Percentiles rank a stretch among this genome's conserved stretches.
Conservation (phyloP, 1,284 basidiomycete genomes). For the Ustilago vetiveriae region DNA sequence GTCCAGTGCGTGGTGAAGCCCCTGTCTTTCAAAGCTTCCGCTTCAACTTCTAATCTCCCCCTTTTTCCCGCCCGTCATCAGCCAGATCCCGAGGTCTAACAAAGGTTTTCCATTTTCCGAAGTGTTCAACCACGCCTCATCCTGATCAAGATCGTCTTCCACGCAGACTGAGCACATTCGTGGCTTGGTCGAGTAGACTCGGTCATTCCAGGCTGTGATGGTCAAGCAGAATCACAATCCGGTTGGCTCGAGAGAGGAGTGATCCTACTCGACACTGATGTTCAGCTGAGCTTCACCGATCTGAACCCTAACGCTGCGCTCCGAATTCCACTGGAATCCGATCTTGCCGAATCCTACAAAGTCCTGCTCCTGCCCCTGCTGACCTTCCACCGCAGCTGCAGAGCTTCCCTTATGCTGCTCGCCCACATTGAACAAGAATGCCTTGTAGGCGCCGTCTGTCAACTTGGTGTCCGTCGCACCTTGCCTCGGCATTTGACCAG, state of each 20-base stretch:
- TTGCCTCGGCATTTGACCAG: conserved; percentile 90
- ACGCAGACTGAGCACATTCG: too few relatives aligned
- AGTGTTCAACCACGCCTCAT: too few relatives aligned
- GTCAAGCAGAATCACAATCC: too few relatives aligned
- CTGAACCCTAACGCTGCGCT: conserved; percentile 52
- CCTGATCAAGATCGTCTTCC: too few relatives aligned
- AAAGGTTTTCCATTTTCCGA: too few relatives aligned
- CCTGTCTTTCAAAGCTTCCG: conserved; percentile 3
- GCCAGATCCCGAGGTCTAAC: too few relatives aligned
- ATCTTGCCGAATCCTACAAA: conserved; percentile 43
- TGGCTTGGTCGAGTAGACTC: too few relatives aligned
- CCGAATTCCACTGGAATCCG: conserved; percentile 56
- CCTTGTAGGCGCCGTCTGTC: conserved; percentile 61
- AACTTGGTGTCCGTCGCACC: conserved; percentile 72
- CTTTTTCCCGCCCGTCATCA: too few relatives aligned
- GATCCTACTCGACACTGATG: conserved; percentile 48
- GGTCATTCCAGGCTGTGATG: too few relatives aligned
- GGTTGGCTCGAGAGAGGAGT: too few relatives aligned
- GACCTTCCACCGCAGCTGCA: too few relatives aligned
- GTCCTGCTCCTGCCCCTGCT: conserved; percentile 15
- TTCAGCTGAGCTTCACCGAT: conserved; percentile 57
- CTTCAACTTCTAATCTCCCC: conserved; percentile 1
- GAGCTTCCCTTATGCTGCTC: conserved; percentile 16
- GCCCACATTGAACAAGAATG: conserved; percentile 58
- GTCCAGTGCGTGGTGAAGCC: conserved; percentile 1